Evolutionary conservation across 495 filamentous ascomycete genomes (phyloP).

Genomic region (Aspergillus heteromorphus): DNA sequence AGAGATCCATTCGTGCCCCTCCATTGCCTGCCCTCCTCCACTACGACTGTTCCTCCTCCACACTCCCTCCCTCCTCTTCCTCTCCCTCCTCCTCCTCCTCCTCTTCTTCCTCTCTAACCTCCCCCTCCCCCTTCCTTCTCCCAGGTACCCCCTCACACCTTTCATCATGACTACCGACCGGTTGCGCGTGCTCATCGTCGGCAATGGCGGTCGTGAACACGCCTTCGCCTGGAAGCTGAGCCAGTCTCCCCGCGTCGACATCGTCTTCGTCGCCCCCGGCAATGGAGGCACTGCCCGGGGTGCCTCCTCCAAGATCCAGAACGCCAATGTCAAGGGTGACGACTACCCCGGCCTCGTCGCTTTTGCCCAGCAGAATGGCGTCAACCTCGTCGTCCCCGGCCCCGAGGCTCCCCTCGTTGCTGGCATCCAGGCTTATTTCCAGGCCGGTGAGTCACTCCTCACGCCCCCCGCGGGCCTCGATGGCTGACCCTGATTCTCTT

Average conservation of each 20-base stretch:
- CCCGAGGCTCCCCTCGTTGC: slow-evolving; percentile 93
- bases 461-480: too few relatives aligned
- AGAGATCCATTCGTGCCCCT: not conserved
- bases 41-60: not conserved
- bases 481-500: not conserved
- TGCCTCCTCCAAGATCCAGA: slow-evolving; percentile 62
- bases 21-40: not conserved
- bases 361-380: slow-evolving; percentile 62
- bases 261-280: slow-evolving; percentile 54
- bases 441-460: slow-evolving; percentile 38
- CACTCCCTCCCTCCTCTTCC: not conserved
- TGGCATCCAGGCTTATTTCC: slow-evolving; percentile 81
- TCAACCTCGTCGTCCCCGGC: slow-evolving; percentile 86
- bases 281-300: slow-evolving; percentile 80
- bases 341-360: slow-evolving; percentile 73
- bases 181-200: slow-evolving; percentile 72
- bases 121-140: not conserved
- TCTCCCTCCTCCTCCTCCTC: not conserved
- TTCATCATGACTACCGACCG: slow-evolving; percentile 40
- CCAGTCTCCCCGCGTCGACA: slow-evolving; percentile 60
- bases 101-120: not conserved
- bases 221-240: slow-evolving; percentile 91
- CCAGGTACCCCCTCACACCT: slow-evolving; percentile 23
- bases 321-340: slow-evolving; percentile 63
- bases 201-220: slow-evolving; percentile 91